Percentiles rank a stretch among this genome's conserved stretches.
These are phyloP conservation scores for Phytophthora agathidicida DNA, from an alignment of 352 stramenopile species.

Conservation along the genomic window DNA sequence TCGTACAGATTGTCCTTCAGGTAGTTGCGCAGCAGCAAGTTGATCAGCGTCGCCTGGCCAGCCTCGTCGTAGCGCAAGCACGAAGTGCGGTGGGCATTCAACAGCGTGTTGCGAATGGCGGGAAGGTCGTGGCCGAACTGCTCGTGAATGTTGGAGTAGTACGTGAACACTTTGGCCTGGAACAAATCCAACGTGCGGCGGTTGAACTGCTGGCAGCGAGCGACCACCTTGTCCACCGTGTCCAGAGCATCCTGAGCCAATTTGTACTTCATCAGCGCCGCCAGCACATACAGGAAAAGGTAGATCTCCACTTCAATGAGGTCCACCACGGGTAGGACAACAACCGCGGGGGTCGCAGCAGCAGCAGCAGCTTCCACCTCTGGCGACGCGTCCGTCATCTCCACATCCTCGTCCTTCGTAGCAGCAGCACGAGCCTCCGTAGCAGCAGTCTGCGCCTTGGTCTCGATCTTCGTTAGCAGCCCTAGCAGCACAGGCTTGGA, in stretches of 20 bases:
- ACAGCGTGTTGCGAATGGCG: slow-evolving; percentile 67
- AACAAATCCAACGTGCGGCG: slow-evolving; percentile 80
- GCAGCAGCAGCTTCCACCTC: slow-evolving; percentile 31
- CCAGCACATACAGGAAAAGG: slow-evolving; percentile 78
- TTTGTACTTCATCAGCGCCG: slow-evolving; percentile 76
- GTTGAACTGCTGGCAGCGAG: slow-evolving; percentile 80
- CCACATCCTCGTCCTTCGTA: slow-evolving; percentile 45
- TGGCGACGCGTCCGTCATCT: slow-evolving; percentile 59
- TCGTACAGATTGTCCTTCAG: slow-evolving; percentile 91
- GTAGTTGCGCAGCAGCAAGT: slow-evolving; percentile 92
- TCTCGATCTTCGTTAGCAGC: slow-evolving; percentile 55
- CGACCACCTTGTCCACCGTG: slow-evolving; percentile 55
- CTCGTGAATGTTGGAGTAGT: slow-evolving; percentile 80
- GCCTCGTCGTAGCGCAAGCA: slow-evolving; percentile 91
- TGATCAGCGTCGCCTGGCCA: slow-evolving; percentile 90
- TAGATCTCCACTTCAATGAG: slow-evolving; percentile 90
- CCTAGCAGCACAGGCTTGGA: slow-evolving; percentile 60
- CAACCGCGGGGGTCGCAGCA: slow-evolving; percentile 9
- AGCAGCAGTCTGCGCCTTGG: slow-evolving; percentile 33
- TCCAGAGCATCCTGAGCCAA: slow-evolving; percentile 60
- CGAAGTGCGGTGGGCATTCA: slow-evolving; percentile 87
- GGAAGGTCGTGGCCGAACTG: slow-evolving; percentile 63
- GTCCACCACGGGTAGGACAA: slow-evolving; percentile 61
- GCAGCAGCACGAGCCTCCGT: slow-evolving; percentile 7
- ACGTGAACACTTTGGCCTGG: slow-evolving; percentile 80